Evolutionary conservation across 371 early-diverging fungal species (phyloP).

Genomic region (Umbelopsis sp.): DNA sequence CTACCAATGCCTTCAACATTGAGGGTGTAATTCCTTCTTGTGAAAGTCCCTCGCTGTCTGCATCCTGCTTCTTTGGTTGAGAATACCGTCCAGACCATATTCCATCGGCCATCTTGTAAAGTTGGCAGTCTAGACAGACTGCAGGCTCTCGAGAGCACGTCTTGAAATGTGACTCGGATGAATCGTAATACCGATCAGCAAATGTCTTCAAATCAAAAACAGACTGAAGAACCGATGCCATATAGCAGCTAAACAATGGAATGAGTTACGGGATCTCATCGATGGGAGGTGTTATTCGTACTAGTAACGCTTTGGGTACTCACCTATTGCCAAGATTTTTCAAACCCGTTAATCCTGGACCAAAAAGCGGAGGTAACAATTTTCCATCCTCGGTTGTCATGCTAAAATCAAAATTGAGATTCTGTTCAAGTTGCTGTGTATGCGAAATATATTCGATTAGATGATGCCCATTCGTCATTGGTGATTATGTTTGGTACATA

Average conservation of each 20-base stretch:
- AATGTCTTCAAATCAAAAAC: conserved; percentile 78
- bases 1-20: conserved; percentile 92
- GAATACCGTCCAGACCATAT: conserved; percentile 88
- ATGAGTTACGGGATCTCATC: too few relatives aligned
- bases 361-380: conserved; percentile 79
- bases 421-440: conserved; percentile 87
- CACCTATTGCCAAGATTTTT: conserved; percentile 94
- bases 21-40: conserved; percentile 79
- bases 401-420: conserved; percentile 94
- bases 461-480: background rate
- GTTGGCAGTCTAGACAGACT: conserved; percentile 86
- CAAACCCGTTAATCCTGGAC: conserved; percentile 92
- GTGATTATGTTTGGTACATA: conserved; percentile 24
- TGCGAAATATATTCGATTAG: background rate
- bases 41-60: conserved; percentile 50
- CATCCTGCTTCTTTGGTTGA: conserved; percentile 32
- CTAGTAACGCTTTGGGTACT: background rate
- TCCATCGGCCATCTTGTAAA: conserved; percentile 90
- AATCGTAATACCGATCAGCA: conserved; percentile 58
- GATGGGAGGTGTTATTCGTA: too few relatives aligned
- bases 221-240: conserved; percentile 92
- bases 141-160: conserved; percentile 69
- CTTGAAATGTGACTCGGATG: conserved; percentile 67
- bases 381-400: conserved; percentile 97
- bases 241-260: conserved; percentile 77